Percentiles rank a stretch among this genome's conserved stretches.
Conservation (phyloP, 352 stramenopile genomes). For the Globisporangium orthogonon region DNA sequence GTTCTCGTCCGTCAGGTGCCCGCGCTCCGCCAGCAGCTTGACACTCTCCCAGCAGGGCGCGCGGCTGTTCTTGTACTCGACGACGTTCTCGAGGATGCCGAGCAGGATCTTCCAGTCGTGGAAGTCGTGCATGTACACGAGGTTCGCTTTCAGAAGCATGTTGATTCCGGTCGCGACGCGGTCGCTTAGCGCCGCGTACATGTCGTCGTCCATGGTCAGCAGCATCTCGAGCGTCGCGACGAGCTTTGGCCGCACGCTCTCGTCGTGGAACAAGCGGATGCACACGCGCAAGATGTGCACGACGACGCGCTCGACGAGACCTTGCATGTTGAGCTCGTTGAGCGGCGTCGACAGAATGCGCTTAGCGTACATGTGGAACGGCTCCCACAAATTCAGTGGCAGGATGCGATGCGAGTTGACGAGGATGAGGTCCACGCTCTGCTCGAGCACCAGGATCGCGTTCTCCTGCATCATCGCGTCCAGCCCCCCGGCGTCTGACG, state of each 20-base stretch:
- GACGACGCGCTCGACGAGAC: slow-evolving; percentile 76
- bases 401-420: slow-evolving; percentile 79
- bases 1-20: slow-evolving; percentile 71
- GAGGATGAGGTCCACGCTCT: slow-evolving; percentile 80
- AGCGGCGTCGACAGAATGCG: slow-evolving; percentile 67
- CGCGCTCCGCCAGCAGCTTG: slow-evolving; percentile 56
- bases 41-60: slow-evolving; percentile 75
- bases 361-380: slow-evolving; percentile 77
- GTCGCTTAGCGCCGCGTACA: slow-evolving; percentile 78
- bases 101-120: slow-evolving; percentile 73
- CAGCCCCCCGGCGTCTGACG: slow-evolving; percentile 27
- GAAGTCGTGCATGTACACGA: slow-evolving; percentile 87
- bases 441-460: slow-evolving; percentile 80
- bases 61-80: slow-evolving; percentile 72
- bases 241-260: slow-evolving; percentile 72
- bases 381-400: slow-evolving; percentile 66
- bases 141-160: slow-evolving; percentile 80
- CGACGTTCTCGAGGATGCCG: slow-evolving; percentile 67
- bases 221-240: slow-evolving; percentile 75
- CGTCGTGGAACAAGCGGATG: slow-evolving; percentile 83
- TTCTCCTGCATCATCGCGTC: slow-evolving; percentile 88
- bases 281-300: slow-evolving; percentile 83
- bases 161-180: slow-evolving; percentile 74
- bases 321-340: slow-evolving; percentile 69
- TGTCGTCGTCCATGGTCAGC: slow-evolving; percentile 70